phyloP scores from a whole-genome alignment of 2,329 filamentous ascomycete genomes.

The Penicillium brevicompactum region DNA sequence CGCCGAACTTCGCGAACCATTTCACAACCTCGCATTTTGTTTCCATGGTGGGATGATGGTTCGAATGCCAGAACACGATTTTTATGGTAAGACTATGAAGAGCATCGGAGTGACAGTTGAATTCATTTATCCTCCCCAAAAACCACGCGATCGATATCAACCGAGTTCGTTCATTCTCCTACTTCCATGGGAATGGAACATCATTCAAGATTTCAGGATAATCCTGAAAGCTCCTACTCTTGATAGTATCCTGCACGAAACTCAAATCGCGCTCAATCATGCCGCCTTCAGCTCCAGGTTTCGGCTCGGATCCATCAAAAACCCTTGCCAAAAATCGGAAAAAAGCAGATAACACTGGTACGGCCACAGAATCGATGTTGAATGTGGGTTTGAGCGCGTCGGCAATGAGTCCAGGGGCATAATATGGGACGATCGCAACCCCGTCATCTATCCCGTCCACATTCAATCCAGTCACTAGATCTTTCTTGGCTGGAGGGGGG shows the following conservation, averaged over 20 bases:
- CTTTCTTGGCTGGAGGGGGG: conserved; percentile 14
- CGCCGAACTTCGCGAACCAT: too few species aligned
- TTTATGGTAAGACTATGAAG: too few species aligned
- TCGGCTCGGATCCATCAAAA: conserved; percentile 5
- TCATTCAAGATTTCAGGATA: conserved; percentile 7
- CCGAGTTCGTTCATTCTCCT: not conserved
- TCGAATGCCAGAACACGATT: too few species aligned
- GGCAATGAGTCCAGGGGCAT: conserved; percentile 40
- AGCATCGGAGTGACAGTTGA: too few species aligned
- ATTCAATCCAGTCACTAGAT: conserved; percentile 35
- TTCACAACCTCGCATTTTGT: too few species aligned
- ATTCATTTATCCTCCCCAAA: too few species aligned
- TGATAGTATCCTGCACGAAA: conserved; percentile 11
- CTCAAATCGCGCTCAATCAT: conserved; percentile 15
- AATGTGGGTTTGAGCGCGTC: conserved; percentile 30
- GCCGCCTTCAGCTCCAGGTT: not conserved
- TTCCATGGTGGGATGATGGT: too few species aligned
- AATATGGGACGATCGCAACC: conserved; percentile 41
- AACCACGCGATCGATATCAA: too few species aligned
- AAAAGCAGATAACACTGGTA: conserved; percentile 9
- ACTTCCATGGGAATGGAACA: not conserved
- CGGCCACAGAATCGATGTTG: conserved; percentile 6
- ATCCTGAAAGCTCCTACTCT: conserved; percentile 4
- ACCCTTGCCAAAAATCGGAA: conserved; percentile 17
- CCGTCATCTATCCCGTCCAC: conserved; percentile 37